These are phyloP conservation scores for Crotalaria pallida DNA, from an alignment of 306 rosid species.

Conservation along the genomic window DNA sequence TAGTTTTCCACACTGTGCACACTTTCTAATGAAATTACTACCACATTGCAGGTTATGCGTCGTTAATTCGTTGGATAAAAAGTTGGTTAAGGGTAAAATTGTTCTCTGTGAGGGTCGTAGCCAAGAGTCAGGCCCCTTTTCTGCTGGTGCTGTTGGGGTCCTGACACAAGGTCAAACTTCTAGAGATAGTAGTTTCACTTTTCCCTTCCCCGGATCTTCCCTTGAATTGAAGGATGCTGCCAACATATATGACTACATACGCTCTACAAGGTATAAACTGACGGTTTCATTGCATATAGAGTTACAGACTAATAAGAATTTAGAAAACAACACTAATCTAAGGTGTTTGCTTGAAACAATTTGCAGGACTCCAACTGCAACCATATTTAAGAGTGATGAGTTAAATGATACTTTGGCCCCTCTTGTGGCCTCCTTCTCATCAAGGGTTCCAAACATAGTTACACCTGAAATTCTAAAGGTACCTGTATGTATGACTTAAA, in stretches of 20 bases:
- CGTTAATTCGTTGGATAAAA: background rate
- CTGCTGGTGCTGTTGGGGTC: slow-evolving; percentile 22
- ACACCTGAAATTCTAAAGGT: background rate
- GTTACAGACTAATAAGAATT: background rate
- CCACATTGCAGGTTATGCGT: background rate
- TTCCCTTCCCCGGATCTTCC: slow-evolving; percentile 16
- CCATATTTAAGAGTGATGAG: too few species aligned
- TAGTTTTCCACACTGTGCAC: background rate
- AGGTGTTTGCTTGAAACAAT: background rate
- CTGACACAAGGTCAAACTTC: background rate
- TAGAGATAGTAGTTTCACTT: fast-evolving
- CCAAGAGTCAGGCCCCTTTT: background rate
- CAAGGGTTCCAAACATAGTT: too few species aligned
- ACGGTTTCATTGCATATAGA: too few species aligned
- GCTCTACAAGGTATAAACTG: too few species aligned
- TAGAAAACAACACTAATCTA: background rate
- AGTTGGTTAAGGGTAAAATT: slow-evolving; percentile 31
- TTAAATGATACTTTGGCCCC: background rate
- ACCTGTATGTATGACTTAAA: background rate
- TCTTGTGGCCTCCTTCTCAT: too few species aligned
- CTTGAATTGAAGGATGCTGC: too few species aligned
- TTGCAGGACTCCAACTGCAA: too few species aligned
- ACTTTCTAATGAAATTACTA: background rate
- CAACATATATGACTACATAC: too few species aligned
- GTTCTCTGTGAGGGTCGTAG: slow-evolving; percentile 30